These are phyloP conservation scores for Russula foetens DNA, from an alignment of 768 basidiomycete genomes.

Conservation along the genomic window DNA sequence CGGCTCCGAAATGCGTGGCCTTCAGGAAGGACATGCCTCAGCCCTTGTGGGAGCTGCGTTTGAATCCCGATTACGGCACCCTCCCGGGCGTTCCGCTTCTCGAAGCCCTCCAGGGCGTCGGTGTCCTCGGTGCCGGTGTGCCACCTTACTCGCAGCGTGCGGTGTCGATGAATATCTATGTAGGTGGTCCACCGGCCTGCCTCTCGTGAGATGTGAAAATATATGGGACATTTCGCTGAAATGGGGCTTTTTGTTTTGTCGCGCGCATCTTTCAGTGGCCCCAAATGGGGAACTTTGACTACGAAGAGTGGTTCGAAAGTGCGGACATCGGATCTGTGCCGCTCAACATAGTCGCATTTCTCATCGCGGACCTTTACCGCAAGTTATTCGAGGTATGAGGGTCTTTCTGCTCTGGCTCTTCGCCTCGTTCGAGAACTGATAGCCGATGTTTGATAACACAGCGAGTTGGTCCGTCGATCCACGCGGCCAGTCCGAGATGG, in stretches of 20 bases:
- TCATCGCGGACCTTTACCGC: conserved; percentile 7
- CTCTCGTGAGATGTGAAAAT: too few relatives aligned
- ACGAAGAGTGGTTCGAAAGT: conserved; percentile 12
- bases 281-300: neutral
- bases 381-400: conserved; percentile 5
- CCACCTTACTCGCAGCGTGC: neutral
- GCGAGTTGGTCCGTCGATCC: conserved; percentile 10
- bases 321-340: conserved; percentile 4
- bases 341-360: neutral
- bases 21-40: neutral
- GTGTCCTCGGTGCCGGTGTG: neutral
- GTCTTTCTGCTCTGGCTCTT: neutral
- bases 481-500: neutral
- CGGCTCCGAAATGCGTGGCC: neutral
- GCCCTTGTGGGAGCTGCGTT: conserved; percentile 8
- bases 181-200: too few relatives aligned
- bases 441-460: neutral
- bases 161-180: conserved; percentile 2
- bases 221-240: neutral
- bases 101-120: conserved; percentile 9
- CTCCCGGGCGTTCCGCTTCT: conserved; percentile 9
- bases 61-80: conserved; percentile 11
- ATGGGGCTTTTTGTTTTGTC: neutral
- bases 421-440: neutral
- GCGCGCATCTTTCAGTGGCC: conserved; percentile 1